Percentiles rank a stretch among this genome's conserved stretches.
phyloP scores from a whole-genome alignment of 1,284 basidiomycete species.

The Porogramme epimiltina region DNA sequence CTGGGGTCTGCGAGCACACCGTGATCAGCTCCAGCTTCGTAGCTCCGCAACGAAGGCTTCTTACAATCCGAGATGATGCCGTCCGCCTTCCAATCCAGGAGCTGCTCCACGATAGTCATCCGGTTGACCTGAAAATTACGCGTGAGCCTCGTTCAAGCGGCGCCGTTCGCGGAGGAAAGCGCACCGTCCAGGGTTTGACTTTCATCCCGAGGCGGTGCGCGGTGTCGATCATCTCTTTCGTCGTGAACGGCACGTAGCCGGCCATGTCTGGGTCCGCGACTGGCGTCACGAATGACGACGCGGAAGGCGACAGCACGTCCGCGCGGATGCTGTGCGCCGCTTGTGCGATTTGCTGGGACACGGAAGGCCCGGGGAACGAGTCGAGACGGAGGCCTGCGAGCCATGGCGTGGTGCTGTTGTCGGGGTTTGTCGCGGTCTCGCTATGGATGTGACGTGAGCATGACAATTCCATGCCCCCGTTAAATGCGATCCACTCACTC shows the following conservation, averaged over 20 bases:
- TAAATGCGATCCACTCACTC: conserved; percentile 54
- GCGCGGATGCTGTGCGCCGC: conserved; percentile 71
- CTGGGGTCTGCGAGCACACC: conserved; percentile 43
- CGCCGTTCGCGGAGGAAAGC: too few species aligned
- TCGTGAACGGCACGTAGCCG: conserved; percentile 62
- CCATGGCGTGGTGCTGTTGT: conserved; percentile 55
- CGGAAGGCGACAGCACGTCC: conserved; percentile 68
- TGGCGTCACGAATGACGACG: conserved; percentile 40
- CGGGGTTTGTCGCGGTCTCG: conserved; percentile 40
- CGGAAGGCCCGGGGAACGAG: conserved; percentile 55
- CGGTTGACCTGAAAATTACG: conserved; percentile 49
- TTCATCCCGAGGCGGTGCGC: conserved; percentile 63
- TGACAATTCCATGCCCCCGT: neutral
- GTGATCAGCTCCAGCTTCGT: neutral
- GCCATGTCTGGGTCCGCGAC: conserved; percentile 45
- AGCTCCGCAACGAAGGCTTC: conserved; percentile 13
- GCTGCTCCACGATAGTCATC: conserved; percentile 59
- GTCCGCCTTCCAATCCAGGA: conserved; percentile 64
- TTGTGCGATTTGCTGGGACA: conserved; percentile 56
- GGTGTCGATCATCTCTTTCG: conserved; percentile 64
- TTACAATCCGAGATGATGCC: conserved; percentile 73
- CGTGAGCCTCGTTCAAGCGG: neutral
- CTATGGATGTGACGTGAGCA: conserved; percentile 29
- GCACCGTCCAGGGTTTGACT: conserved; percentile 76
- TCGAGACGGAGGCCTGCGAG: conserved; percentile 61